These are phyloP conservation scores for Pascua sp. DNA, from an alignment of 1,284 basidiomycete genomes.

Conservation along the genomic window DNA sequence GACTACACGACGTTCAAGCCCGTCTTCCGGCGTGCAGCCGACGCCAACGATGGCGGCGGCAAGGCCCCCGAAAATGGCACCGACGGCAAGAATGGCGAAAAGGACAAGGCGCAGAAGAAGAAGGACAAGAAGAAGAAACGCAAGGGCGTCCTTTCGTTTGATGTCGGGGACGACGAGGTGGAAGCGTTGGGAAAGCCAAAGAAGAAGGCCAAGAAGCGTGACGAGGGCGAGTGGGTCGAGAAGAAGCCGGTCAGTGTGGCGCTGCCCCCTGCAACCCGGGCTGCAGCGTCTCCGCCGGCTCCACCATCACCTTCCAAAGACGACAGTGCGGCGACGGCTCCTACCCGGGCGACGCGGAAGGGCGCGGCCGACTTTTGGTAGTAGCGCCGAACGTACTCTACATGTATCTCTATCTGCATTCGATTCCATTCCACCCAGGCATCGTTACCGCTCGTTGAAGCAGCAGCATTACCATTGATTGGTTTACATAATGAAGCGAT, in stretches of 20 bases:
- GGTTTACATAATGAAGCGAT: too few relatives aligned
- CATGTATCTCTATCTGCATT: not conserved
- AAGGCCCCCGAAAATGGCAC: not conserved
- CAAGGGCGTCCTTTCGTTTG: constrained; percentile 64
- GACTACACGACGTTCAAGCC: constrained; percentile 51
- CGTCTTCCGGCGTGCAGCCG: constrained; percentile 55
- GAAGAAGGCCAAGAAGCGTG: constrained; percentile 50
- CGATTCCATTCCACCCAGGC: too few relatives aligned
- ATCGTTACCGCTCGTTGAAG: too few relatives aligned
- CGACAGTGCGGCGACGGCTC: too few relatives aligned
- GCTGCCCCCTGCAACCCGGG: too few relatives aligned
- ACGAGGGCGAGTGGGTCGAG: constrained; percentile 54
- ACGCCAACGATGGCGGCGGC: constrained; percentile 4
- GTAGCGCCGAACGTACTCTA: not conserved
- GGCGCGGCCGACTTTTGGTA: constrained; percentile 35
- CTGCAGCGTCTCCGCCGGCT: too few relatives aligned
- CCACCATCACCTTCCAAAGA: too few relatives aligned
- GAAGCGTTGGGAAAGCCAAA: constrained; percentile 20
- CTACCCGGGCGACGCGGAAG: constrained; percentile 18
- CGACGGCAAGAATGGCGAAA: constrained; percentile 24
- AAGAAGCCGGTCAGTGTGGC: constrained; percentile 42
- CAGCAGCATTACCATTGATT: too few relatives aligned
- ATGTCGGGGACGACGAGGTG: constrained; percentile 57
- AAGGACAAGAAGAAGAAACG: constrained; percentile 47
- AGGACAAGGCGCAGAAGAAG: constrained; percentile 48